Base-by-base conservation (phyloP, 2,329 filamentous ascomycete genomes). In the Calonectria henricotiae region DNA sequence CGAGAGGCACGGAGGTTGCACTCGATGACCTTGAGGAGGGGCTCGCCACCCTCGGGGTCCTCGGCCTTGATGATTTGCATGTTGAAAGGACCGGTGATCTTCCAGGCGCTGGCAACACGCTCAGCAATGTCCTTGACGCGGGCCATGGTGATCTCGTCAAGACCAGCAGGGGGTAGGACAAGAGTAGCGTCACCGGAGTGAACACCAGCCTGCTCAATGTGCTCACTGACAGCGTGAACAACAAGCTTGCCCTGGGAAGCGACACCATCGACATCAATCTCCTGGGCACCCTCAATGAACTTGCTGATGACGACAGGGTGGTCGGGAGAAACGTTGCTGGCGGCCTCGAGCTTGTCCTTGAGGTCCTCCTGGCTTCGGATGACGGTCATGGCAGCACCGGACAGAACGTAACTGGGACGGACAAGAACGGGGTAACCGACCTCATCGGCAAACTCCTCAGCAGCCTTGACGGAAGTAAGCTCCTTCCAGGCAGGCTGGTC, bases 51-150 rank as follows among this genome's bases (percentile, higher is more conserved):
- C 69, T 94, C 91, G 37, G 92, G 90, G 79, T 93, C 87, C 13
- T 94, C 88, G 41, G 93, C 94, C 87, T 97, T 97, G 89, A 99
- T 98, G 84, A 99, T 97, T 82, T 99, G 96, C 96, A 99, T 98
- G 89, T 99, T 99, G 91, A 98, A 99, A 69, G 96, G 96, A 66
- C 96, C 96, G 23, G 95, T 98, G 83, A 98, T 98, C 80, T 89
- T 95, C 94, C 96, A 98, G 58, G 96, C 96, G 85, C 96, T 93
- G 75, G 96, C 96, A 63, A 99, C 95, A 89, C 98, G 98, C 83
- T 95, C 85, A 17, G 96, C 96, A 77, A 99, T 98, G 77, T 94
- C 94, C 90, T 98, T 98, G 80, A 98, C 90, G 71, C 96, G 94
- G 74, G 89, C 90, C 89, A 98, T 93, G 75, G 92, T 93, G 68